Evolutionary conservation across 768 basidiomycete species (phyloP), one percentile per base, ranked within the genome.

Genomic region (Xanthoconium purpureum): DNA sequence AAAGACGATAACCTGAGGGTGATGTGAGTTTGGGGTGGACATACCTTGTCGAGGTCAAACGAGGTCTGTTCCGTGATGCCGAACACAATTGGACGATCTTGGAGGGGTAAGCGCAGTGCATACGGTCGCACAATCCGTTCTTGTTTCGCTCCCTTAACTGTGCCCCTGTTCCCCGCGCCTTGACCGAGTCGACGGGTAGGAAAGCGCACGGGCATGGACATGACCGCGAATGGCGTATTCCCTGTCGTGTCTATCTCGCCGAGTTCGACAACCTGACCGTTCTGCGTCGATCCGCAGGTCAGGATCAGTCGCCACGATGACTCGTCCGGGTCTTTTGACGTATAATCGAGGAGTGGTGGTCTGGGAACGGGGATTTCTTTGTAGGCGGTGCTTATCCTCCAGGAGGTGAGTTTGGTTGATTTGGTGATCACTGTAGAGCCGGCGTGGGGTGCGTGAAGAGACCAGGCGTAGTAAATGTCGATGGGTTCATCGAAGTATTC

Each of bases 11-110:
- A 15, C n/a, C 32, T 38, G 11, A 9, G 15, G 4, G 20, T 35
- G 20, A 17, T 33, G 29, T 2, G 44, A 14, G 12, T 17, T 5
- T 20, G 11, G 20, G 10, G 15, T 5, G 9, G 43, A 56, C 78
- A 66, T 59, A 91, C 94, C 84, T 97, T 96, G 77, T 97, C 94
- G 5, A 96, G 77, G 66, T 95, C 94, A 67, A 92, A 96, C 3
- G 89, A 89, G 0, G 89, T 94, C 65, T 91, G 87, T 65, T 97
- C 94, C 17, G 73, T 76, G 24, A 97, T 75, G 33, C 67, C 75
- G 57, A 95, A 66, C 37, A 53, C 24, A 47, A 63, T 50, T 39
- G 50, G 47, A 18, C 20, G 29, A 5, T 60, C 60, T 6, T 18
- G 40, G 3, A 14, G 7, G 1, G 56, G 50, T 11, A 55, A 35